Conservation (phyloP, 2,329 filamentous ascomycete genomes). For the Tolypocladium album region DNA sequence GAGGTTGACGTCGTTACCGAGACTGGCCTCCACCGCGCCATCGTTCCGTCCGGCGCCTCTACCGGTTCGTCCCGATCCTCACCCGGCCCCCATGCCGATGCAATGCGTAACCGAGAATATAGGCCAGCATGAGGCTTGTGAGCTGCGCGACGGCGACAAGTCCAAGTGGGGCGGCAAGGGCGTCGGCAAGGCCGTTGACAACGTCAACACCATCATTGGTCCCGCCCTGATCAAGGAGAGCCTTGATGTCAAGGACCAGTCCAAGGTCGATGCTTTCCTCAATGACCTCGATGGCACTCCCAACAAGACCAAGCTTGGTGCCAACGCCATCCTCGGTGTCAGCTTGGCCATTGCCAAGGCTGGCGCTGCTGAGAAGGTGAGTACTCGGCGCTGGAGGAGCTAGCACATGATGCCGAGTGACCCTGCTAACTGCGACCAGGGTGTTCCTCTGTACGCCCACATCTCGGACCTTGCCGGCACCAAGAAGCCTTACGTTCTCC, state of each 20-base stretch:
- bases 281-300: slow-evolving; percentile 73
- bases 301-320: slow-evolving; percentile 82
- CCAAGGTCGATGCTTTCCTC: slow-evolving; percentile 73
- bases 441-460: slow-evolving; percentile 77
- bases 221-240: slow-evolving; percentile 74
- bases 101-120: slow-evolving; percentile 18
- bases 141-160: slow-evolving; percentile 87
- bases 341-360: slow-evolving; percentile 79
- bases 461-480: slow-evolving; percentile 79
- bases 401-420: neutral
- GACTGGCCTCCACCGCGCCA: slow-evolving; percentile 92
- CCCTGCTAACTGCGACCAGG: slow-evolving; percentile 25
- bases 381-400: neutral
- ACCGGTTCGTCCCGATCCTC: slow-evolving; percentile 54
- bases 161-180: slow-evolving; percentile 78
- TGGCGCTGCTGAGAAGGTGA: slow-evolving; percentile 74
- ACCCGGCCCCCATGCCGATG: slow-evolving; percentile 7
- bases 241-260: slow-evolving; percentile 79
- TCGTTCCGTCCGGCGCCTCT: slow-evolving; percentile 92
- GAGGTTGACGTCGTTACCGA: slow-evolving; percentile 96
- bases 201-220: slow-evolving; percentile 74
- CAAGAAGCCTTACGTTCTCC: slow-evolving; percentile 85
- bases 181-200: slow-evolving; percentile 75
- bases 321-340: slow-evolving; percentile 83
- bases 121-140: slow-evolving; percentile 85